Conservation (phyloP, 2,329 filamentous ascomycete genomes). For the Trichoderma cornu-damae region DNA sequence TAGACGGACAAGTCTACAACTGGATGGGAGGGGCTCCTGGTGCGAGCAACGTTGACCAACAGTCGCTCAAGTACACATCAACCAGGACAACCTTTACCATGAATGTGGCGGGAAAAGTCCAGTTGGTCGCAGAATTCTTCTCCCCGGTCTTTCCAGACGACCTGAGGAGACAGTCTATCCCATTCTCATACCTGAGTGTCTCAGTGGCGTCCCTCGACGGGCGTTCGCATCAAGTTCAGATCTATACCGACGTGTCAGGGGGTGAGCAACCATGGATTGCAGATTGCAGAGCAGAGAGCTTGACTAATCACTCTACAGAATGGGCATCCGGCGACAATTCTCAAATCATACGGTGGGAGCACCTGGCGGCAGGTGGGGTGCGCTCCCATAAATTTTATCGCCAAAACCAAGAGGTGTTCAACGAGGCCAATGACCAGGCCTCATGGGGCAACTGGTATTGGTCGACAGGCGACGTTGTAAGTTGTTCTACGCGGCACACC, state of each 20-base stretch:
- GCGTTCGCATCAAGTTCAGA: conserved; percentile 55
- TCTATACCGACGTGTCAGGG: conserved; percentile 65
- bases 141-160: conserved; percentile 66
- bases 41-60: conserved; percentile 52
- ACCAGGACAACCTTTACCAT: conserved; percentile 67
- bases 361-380: conserved; percentile 45
- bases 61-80: conserved; percentile 63
- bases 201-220: conserved; percentile 60
- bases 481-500: background rate
- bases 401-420: conserved; percentile 57
- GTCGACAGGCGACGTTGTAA: conserved; percentile 52
- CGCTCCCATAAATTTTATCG: conserved; percentile 61
- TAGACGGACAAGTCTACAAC: conserved; percentile 58
- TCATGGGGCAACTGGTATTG: conserved; percentile 82
- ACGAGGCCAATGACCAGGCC: conserved; percentile 63
- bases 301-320: conserved; percentile 43
- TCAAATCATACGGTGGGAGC: conserved; percentile 58
- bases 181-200: conserved; percentile 66
- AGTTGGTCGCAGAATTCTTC: conserved; percentile 64
- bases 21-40: conserved; percentile 60
- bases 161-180: conserved; percentile 60
- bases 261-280: conserved; percentile 19
- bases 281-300: background rate
- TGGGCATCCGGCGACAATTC: conserved; percentile 61
- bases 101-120: conserved; percentile 55